These are phyloP conservation scores for Microbotryum saponariae DNA, from an alignment of 1,284 basidiomycete species.

Conservation along the genomic window DNA sequence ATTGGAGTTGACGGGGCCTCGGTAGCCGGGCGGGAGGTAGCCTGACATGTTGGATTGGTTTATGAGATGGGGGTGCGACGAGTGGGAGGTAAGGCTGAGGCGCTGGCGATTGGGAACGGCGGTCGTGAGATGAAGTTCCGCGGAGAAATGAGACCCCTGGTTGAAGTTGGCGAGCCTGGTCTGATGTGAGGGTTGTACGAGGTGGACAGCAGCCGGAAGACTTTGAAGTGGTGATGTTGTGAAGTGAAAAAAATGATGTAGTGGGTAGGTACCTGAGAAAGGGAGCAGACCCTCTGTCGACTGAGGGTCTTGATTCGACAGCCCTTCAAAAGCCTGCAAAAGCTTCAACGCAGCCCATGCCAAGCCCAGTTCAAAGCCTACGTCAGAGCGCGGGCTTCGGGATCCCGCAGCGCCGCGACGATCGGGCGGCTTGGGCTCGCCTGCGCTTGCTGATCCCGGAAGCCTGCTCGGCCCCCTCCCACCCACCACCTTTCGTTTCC, in stretches of 20 bases:
- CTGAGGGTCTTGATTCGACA: too few relatives aligned
- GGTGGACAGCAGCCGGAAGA: too few relatives aligned
- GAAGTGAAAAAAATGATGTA: too few relatives aligned
- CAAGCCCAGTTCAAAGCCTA: not conserved
- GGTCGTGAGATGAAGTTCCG: too few relatives aligned
- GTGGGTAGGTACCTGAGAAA: too few relatives aligned
- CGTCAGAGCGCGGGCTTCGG: not conserved
- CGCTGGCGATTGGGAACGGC: not conserved
- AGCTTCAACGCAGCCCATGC: not conserved
- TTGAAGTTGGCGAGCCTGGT: too few relatives aligned
- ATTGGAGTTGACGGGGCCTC: slow-evolving; percentile 40
- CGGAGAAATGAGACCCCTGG: too few relatives aligned
- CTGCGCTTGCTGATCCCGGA: not conserved
- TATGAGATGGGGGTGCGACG: not conserved
- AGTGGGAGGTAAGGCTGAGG: not conserved
- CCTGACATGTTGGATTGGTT: not conserved
- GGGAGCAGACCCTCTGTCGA: too few relatives aligned
- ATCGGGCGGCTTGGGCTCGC: not conserved
- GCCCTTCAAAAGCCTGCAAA: not conserved
- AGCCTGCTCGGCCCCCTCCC: not conserved
- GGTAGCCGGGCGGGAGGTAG: slow-evolving; percentile 19
- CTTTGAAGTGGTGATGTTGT: too few relatives aligned
- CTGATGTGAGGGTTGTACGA: too few relatives aligned
- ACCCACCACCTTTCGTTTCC: too few relatives aligned
- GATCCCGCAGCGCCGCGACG: not conserved